Percentiles rank a stretch among this genome's conserved stretches.
Evolutionary conservation across 2,329 filamentous ascomycete genomes (phyloP).

Genomic region (Nothophoma quercina): DNA sequence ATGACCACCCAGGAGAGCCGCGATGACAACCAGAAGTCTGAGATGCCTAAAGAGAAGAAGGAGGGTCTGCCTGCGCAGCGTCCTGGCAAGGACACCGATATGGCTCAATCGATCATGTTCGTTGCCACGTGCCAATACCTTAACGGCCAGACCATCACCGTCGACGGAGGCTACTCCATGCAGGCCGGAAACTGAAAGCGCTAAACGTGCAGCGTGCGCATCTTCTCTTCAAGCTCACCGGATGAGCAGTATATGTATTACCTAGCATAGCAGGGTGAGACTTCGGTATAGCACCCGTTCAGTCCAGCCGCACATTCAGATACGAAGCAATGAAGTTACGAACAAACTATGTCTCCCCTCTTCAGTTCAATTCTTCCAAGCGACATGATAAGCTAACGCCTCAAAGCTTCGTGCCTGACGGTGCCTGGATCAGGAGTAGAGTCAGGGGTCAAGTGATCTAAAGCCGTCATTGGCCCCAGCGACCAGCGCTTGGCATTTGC

Average conservation of each 20-base stretch:
- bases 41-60: constrained; percentile 62
- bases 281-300: neutral
- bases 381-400: constrained; percentile 28
- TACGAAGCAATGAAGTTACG: constrained; percentile 21
- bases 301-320: neutral
- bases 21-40: constrained; percentile 61
- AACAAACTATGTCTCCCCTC: neutral
- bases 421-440: constrained; percentile 1
- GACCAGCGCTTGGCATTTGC: constrained; percentile 25
- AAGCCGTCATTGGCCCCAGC: constrained; percentile 12
- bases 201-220: neutral
- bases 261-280: constrained; percentile 5
- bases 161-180: constrained; percentile 62
- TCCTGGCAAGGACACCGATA: constrained; percentile 63
- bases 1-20: constrained; percentile 63
- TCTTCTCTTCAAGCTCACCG: constrained; percentile 7
- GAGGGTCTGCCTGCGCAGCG: constrained; percentile 59
- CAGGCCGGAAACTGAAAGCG: constrained; percentile 41
- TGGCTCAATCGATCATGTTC: constrained; percentile 57
- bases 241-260: constrained; percentile 14
- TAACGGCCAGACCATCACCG: constrained; percentile 58
- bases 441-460: constrained; percentile 21
- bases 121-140: constrained; percentile 59
- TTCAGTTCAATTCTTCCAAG: neutral
- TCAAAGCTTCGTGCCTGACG: constrained; percentile 25